These are phyloP conservation scores for Borealophlyctis nickersoniae DNA, from an alignment of 192 early-diverging fungal genomes.

Conservation along the genomic window DNA sequence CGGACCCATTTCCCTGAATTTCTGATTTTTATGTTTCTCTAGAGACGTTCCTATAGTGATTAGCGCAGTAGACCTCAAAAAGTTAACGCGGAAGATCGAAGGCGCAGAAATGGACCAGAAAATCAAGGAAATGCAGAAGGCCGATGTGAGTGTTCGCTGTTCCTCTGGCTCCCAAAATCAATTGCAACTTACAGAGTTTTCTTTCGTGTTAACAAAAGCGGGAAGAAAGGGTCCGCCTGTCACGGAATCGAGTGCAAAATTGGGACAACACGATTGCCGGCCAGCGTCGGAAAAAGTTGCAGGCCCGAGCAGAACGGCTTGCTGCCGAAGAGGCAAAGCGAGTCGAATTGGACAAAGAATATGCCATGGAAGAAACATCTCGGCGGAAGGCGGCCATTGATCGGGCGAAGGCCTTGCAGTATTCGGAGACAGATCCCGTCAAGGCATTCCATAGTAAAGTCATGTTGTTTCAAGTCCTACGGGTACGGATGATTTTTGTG, in stretches of 20 bases:
- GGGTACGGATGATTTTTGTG: constrained; percentile 7
- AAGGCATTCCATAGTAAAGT: constrained; percentile 43
- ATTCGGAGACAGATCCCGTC: constrained; percentile 40
- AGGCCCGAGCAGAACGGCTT: constrained; percentile 20
- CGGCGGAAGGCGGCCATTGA: constrained; percentile 35
- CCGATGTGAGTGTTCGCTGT: constrained; percentile 17
- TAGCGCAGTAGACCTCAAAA: constrained; percentile 37
- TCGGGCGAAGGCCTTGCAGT: constrained; percentile 42
- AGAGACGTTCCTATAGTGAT: constrained; percentile 22
- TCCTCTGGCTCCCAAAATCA: background rate
- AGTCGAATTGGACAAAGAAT: constrained; percentile 24
- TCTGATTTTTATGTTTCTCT: background rate
- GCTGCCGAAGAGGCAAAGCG: constrained; percentile 33
- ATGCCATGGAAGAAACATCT: constrained; percentile 28
- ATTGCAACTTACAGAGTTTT: background rate
- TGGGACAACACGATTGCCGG: constrained; percentile 47
- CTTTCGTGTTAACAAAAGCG: constrained; percentile 20
- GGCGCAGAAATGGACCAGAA: constrained; percentile 17
- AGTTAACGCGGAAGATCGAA: constrained; percentile 25
- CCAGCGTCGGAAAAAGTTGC: constrained; percentile 28
- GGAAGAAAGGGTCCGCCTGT: constrained; percentile 26
- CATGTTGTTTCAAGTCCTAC: constrained; percentile 30
- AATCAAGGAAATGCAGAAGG: constrained; percentile 21
- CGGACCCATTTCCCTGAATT: background rate
- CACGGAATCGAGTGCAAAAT: constrained; percentile 26